A percentile compares a stretch with the other conserved stretches of the same genome.
Conservation (phyloP, 163 green algal species). For the Prototheca wickerhamii region DNA sequence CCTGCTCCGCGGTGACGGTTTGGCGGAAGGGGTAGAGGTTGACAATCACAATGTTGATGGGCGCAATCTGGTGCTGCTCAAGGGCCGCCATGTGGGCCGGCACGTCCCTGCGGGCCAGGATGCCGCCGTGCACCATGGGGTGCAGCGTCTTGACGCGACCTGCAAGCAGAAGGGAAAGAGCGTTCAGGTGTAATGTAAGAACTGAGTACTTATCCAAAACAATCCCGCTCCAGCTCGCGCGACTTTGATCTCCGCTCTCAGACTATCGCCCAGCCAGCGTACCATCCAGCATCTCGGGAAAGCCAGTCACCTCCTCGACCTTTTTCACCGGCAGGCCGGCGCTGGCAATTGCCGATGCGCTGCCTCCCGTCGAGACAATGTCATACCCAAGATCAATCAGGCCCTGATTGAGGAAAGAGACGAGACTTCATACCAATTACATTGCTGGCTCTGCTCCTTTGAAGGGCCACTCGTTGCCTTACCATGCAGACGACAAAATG, state of each 20-base stretch:
- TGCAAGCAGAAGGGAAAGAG: constrained; percentile 9
- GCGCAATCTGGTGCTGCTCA: constrained; percentile 66
- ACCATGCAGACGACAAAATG: no score
- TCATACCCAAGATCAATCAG: constrained; percentile 79
- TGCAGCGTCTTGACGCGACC: constrained; percentile 98
- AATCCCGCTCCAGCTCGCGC: not conserved
- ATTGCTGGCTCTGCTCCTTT: not conserved
- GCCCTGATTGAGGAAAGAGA: constrained; percentile 41
- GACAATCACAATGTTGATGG: constrained; percentile 88
- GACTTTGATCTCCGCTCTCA: no score
- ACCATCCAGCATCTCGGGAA: constrained; percentile 95
- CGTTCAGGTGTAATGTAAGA: not conserved
- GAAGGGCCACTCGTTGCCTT: no score
- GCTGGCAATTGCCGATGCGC: constrained; percentile 69
- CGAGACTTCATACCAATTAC: not conserved
- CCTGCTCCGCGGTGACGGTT: constrained; percentile 71
- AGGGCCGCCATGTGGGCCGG: constrained; percentile 78
- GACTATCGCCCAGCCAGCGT: not conserved
- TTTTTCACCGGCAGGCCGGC: constrained; percentile 67
- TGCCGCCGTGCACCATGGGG: constrained; percentile 91
- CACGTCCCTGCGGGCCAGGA: constrained; percentile 83
- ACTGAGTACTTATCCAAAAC: no score
- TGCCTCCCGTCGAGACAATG: constrained; percentile 91
- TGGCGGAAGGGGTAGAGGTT: constrained; percentile 97
- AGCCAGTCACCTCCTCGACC: constrained; percentile 91